A percentile compares a stretch with the other conserved stretches of the same genome.
These are phyloP conservation scores for Pittosporum tobira DNA, from an alignment of 129 eudicot species.

Conservation along the genomic window DNA sequence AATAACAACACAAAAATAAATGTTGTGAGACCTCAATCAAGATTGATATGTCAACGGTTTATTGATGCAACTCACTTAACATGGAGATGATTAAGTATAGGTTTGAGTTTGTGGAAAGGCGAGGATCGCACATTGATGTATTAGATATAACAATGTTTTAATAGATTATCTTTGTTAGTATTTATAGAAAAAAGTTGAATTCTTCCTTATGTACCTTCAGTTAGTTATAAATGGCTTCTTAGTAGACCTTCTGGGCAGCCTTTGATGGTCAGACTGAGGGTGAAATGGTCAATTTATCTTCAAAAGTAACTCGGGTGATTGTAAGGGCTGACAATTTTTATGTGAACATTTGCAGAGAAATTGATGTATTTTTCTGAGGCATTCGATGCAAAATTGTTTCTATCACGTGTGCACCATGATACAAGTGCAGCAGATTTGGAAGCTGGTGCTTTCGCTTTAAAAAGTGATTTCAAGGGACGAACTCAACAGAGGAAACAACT, in stretches of 20 bases:
- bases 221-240: background rate
- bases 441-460: slow-evolving; percentile 80
- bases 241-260: background rate
- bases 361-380: slow-evolving; percentile 86
- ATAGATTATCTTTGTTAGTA: too few species aligned
- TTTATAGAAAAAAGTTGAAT: too few species aligned
- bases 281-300: background rate
- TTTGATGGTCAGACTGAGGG: background rate
- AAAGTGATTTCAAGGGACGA: slow-evolving; percentile 83
- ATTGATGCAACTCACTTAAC: too few species aligned
- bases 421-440: slow-evolving; percentile 89
- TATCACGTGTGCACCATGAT: slow-evolving; percentile 88
- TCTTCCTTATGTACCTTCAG: background rate
- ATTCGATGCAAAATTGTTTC: slow-evolving; percentile 73
- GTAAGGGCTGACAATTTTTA: slow-evolving; percentile 6
- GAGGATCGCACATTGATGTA: too few species aligned
- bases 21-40: too few species aligned
- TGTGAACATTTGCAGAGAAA: slow-evolving; percentile 51
- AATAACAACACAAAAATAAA: too few species aligned
- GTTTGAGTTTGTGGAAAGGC: too few species aligned
- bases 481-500: slow-evolving; percentile 78
- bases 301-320: background rate
- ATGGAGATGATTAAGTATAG: too few species aligned
- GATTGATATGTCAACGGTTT: too few species aligned
- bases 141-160: too few species aligned